Conservation (phyloP, 257 asterid genomes). For the Catharanthus roseus region DNA sequence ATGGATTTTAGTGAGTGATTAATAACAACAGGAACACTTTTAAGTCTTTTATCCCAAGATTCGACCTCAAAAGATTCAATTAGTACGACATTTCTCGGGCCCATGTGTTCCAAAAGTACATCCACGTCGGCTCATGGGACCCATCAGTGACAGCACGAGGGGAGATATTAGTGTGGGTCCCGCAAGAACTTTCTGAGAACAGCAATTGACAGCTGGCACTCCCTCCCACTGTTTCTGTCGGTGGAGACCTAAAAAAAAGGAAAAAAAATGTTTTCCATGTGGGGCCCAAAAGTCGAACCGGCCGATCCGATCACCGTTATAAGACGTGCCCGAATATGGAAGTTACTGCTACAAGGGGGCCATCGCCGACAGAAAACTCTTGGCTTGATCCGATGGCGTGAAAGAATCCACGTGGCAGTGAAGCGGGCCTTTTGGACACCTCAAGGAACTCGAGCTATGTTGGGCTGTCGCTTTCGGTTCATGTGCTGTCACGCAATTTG, state of each 20-base stretch:
- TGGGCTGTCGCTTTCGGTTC: slow-evolving; percentile 34
- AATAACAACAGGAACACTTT: slow-evolving; percentile 3
- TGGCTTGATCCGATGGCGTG: slow-evolving; percentile 18
- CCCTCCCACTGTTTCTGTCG: neutral
- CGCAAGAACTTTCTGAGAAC: neutral
- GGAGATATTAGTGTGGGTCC: neutral
- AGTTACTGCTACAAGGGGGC: neutral
- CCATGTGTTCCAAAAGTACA: neutral
- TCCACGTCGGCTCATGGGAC: neutral
- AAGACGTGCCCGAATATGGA: neutral
- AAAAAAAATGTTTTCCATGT: neutral
- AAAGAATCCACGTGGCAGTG: slow-evolving; percentile 23
- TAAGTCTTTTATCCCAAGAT: neutral
- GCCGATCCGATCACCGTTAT: neutral
- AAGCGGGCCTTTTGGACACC: neutral
- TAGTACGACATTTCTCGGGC: neutral
- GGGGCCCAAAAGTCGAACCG: neutral
- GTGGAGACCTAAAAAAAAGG: neutral
- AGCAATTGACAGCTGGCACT: slow-evolving; percentile 5
- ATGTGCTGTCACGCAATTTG: slow-evolving; percentile 28
- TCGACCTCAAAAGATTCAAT: neutral
- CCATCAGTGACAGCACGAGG: neutral
- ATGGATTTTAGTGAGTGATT: slow-evolving; percentile 11
- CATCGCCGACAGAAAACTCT: slow-evolving; percentile 34
- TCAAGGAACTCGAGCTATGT: slow-evolving; percentile 22